phyloP scores from a whole-genome alignment of 345 rosid genomes.

The Eucalyptus grandis region DNA sequence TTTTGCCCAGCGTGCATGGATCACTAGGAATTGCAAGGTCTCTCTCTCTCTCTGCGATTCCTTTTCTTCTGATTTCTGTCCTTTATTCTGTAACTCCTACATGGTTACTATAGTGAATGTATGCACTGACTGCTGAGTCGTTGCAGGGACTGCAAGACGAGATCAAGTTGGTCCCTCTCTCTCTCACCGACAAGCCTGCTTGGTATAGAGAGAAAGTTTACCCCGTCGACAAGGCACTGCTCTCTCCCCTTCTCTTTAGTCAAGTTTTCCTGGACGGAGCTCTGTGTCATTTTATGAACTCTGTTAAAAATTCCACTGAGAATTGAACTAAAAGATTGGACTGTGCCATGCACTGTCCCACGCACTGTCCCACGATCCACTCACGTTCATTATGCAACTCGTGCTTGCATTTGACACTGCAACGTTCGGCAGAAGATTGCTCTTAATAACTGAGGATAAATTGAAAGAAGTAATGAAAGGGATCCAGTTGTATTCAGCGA shows the following conservation, averaged over 20 bases:
- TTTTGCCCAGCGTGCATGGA: conserved; percentile 83
- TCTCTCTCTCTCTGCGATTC: background rate
- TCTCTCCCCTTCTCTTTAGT: background rate
- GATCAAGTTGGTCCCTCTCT: conserved; percentile 65
- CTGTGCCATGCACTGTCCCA: background rate
- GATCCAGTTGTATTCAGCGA: background rate
- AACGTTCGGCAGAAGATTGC: background rate
- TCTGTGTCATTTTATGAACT: background rate
- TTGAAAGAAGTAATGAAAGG: background rate
- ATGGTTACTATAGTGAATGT: background rate
- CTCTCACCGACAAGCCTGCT: conserved; percentile 63
- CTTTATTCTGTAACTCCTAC: background rate
- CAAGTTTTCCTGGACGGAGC: background rate
- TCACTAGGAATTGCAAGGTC: conserved; percentile 79
- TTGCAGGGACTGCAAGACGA: conserved; percentile 71
- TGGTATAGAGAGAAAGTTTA: conserved; percentile 93
- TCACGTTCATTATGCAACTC: background rate
- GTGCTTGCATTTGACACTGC: background rate
- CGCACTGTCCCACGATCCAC: background rate
- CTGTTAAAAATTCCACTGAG: background rate
- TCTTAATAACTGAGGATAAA: background rate
- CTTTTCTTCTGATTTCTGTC: background rate
- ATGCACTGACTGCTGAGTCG: background rate
- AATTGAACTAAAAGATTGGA: background rate
- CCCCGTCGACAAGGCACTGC: conserved; percentile 54